These are phyloP conservation scores for Pythium periplocum DNA, from an alignment of 352 stramenopile species.

Conservation along the genomic window DNA sequence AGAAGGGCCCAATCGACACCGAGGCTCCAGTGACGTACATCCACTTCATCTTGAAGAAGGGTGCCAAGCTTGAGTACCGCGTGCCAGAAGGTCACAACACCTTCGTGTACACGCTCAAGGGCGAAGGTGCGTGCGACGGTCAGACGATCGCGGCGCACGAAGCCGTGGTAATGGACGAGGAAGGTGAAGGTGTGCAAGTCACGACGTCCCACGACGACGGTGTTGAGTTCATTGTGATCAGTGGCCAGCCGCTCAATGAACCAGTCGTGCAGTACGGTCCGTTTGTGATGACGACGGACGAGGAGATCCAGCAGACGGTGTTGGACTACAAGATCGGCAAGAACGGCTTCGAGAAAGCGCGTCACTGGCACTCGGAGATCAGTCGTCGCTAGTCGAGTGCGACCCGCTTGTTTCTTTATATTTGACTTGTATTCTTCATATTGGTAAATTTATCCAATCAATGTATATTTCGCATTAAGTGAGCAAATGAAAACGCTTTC, in stretches of 20 bases:
- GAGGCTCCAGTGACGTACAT: slow-evolving; percentile 26
- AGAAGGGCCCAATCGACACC: slow-evolving; percentile 22
- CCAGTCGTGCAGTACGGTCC: slow-evolving; percentile 58
- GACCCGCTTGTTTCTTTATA: no score
- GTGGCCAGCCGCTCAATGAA: slow-evolving; percentile 47
- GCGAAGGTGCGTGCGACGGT: slow-evolving; percentile 2
- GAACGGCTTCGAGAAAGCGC: slow-evolving; percentile 57
- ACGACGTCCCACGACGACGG: slow-evolving; percentile 16
- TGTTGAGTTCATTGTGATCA: slow-evolving; percentile 52
- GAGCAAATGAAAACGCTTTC: no score
- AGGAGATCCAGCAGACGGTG: slow-evolving; percentile 44
- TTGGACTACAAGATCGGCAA: slow-evolving; percentile 16
- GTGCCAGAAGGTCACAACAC: slow-evolving; percentile 25
- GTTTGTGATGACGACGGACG: slow-evolving; percentile 67
- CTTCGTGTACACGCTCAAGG: slow-evolving; percentile 24
- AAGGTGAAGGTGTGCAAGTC: slow-evolving; percentile 18
- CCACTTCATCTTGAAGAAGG: slow-evolving; percentile 26
- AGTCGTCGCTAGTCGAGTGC: not conserved
- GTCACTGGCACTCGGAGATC: slow-evolving; percentile 44
- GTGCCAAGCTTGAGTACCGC: slow-evolving; percentile 18
- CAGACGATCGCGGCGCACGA: slow-evolving; percentile 12
- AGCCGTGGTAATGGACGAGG: slow-evolving; percentile 17
- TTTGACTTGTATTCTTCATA: no score
- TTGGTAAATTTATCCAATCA: no score
- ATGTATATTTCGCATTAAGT: no score